Conservation (phyloP, 306 rosid species). For the Quercus rubra region DNA sequence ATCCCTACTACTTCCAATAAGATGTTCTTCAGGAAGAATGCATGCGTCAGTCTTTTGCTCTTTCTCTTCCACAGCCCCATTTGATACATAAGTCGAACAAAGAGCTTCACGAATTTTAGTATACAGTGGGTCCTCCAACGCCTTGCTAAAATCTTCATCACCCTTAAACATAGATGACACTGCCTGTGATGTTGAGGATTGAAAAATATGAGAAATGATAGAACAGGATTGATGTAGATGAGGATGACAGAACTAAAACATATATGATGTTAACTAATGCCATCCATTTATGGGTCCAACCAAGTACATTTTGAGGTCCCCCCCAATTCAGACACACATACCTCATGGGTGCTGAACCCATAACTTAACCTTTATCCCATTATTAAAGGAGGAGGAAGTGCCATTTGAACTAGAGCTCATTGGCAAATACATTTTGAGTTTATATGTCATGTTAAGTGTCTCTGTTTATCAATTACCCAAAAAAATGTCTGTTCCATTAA, state of each 20-base stretch:
- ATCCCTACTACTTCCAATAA: conserved; percentile 21
- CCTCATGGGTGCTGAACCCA: no score
- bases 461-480: background rate
- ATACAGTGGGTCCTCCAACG: conserved; percentile 61
- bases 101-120: conserved; percentile 54
- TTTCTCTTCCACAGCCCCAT: conserved; percentile 22
- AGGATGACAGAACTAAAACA: background rate
- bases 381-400: no score
- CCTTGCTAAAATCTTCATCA: conserved; percentile 53
- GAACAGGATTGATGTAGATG: background rate
- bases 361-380: no score
- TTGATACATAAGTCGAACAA: conserved; percentile 18
- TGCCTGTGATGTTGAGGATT: conserved; percentile 40
- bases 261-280: background rate
- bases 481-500: no score
- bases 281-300: background rate
- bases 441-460: background rate
- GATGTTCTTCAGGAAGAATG: conserved; percentile 27
- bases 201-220: conserved; percentile 8
- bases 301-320: background rate
- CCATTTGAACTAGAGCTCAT: no score
- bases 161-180: conserved; percentile 57
- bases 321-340: no score
- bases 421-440: background rate
- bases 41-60: conserved; percentile 20